Evolutionary conservation across 495 filamentous ascomycete species (phyloP).

Genomic region (Entonaema liquescens): DNA sequence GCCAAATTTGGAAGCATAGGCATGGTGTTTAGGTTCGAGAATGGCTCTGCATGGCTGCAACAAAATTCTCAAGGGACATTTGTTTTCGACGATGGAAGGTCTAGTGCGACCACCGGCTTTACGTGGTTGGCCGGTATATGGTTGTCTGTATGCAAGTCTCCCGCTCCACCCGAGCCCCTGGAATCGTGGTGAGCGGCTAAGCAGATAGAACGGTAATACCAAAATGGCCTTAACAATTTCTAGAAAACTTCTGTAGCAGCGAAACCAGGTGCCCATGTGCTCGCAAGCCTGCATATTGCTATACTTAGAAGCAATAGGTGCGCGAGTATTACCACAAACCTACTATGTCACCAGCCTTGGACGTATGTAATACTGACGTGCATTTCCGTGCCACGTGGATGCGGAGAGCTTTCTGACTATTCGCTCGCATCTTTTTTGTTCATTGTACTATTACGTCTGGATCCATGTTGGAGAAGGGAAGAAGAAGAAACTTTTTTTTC

Average conservation of each 20-base stretch:
- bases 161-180: constrained; percentile 18
- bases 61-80: constrained; percentile 11
- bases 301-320: constrained; percentile 32
- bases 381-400: constrained; percentile 10
- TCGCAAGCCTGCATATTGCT: constrained; percentile 34
- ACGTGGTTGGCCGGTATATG: constrained; percentile 18
- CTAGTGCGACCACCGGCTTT: not conserved
- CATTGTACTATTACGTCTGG: not conserved
- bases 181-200: constrained; percentile 16
- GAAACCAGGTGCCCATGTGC: constrained; percentile 26
- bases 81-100: constrained; percentile 2
- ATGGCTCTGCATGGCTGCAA: constrained; percentile 5
- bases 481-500: not conserved
- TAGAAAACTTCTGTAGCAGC: constrained; percentile 41
- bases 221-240: constrained; percentile 15
- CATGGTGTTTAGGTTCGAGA: constrained; percentile 31
- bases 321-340: constrained; percentile 1
- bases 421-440: not conserved
- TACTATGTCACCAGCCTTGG: constrained; percentile 16
- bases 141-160: constrained; percentile 24
- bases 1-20: constrained; percentile 38
- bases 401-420: not conserved
- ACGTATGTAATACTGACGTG: constrained; percentile 27
- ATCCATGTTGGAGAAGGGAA: not conserved
- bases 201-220: constrained; percentile 13